Base-by-base conservation (phyloP, 2,329 filamentous ascomycete species). In the Fusarium sp. region DNA sequence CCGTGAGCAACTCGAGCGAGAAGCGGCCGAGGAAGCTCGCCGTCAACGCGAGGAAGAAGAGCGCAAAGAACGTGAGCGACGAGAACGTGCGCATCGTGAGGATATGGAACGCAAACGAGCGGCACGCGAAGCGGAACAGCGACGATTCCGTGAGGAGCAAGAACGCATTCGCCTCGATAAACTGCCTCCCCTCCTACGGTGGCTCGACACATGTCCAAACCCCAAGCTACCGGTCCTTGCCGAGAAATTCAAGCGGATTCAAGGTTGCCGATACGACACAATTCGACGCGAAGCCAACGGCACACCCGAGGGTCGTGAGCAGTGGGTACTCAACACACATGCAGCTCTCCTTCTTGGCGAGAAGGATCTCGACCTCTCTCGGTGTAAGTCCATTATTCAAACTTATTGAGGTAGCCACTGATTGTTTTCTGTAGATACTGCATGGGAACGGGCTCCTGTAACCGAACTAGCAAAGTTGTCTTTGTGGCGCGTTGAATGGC, bases 291-390 rank as follows among this genome's bases (percentile, higher is more conserved):
- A 85, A 36, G 83, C 86, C 20, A 88, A 86, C 11, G 87, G 87
- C 13, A 88, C 86, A 17, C 75, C 85, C 4, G 87, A 86, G 52
- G 90, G 89, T n/a, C 86, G 90, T 56, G 90, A 92, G 74, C 89
- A 90, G 74, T 92, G 90, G 90, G 81, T 92, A 63, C 85, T 92
- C 56, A 92, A 92, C 75, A 89, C 88, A 7, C 88, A 92, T 64
- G 90, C 88, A 56, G 90, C 90, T 14, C 82, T 92, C 20, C 85
- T 92, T 14, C 83, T 92, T 4, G 90, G 90, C 20, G 90, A 92
- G 76, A 91, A 91, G 77, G 90, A 92, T 74, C 81, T 91, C 26
- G 82, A 84, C 20, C 84, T 92, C 7, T 87, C 89, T 20, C 84
- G 86, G 83, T 92, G 89, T 91, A 82, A 83, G 88, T 83, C 54